Percentiles rank a stretch among this genome's conserved stretches.
These are phyloP conservation scores for Pseudogymnoascus sp. DNA, from an alignment of 2,329 filamentous ascomycete species.

Conservation along the genomic window DNA sequence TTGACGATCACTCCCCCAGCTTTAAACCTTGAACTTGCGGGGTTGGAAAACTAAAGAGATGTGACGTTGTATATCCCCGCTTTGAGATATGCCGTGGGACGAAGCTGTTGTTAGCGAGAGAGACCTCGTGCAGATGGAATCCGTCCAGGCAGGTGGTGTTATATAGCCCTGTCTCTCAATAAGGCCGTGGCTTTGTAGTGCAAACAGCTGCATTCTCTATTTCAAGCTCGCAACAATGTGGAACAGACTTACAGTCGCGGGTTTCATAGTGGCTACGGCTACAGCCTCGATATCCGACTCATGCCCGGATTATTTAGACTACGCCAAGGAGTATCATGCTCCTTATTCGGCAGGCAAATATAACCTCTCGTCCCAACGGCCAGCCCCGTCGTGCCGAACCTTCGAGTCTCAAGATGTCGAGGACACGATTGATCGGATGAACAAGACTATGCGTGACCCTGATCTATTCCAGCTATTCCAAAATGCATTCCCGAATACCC, in stretches of 20 bases:
- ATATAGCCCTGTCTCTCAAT: constrained; percentile 3
- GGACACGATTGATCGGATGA: constrained; percentile 64
- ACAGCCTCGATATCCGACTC: neutral
- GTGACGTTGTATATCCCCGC: constrained; percentile 7
- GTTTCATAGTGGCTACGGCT: neutral
- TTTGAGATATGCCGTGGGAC: neutral
- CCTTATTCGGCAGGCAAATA: constrained; percentile 74
- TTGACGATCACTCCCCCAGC: neutral
- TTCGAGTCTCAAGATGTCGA: constrained; percentile 75
- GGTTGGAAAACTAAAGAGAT: neutral
- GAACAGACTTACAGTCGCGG: neutral
- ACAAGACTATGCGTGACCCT: constrained; percentile 63
- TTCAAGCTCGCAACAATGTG: neutral
- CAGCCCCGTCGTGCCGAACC: constrained; percentile 67
- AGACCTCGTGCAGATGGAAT: neutral
- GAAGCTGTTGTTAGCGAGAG: neutral
- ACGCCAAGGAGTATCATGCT: constrained; percentile 51
- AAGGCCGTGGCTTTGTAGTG: neutral
- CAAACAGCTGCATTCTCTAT: neutral
- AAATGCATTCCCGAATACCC: constrained; percentile 67
- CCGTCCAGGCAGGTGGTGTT: neutral
- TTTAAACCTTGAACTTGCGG: constrained; percentile 6
- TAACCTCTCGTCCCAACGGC: constrained; percentile 73
- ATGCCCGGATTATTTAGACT: constrained; percentile 61
- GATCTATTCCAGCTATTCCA: constrained; percentile 65